Percentiles rank a stretch among this genome's conserved stretches.
Evolutionary conservation across 176 grass and related monocot genomes (phyloP).

Genomic region (maize (Zea mays)): DNA sequence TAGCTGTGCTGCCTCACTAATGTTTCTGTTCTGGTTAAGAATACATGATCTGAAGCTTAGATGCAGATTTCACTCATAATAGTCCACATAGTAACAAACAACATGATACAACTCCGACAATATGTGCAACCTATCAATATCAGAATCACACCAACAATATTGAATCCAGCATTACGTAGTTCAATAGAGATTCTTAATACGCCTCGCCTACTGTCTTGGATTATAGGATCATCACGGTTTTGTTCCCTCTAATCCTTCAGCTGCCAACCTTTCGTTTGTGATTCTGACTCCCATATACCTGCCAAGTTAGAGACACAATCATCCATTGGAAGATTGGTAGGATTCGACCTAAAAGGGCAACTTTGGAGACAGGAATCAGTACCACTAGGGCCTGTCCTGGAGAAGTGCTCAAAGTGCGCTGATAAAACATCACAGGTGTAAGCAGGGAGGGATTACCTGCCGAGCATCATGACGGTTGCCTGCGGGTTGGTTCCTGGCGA

Average conservation of each 20-base stretch:
- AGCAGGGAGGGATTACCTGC: constrained; percentile 50
- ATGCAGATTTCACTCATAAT: not conserved
- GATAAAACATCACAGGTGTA: constrained; percentile 24
- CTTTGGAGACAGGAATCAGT: constrained; percentile 17
- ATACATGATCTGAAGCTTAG: not conserved
- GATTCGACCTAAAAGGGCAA: constrained; percentile 38
- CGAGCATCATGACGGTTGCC: constrained; percentile 93
- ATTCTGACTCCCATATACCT: constrained; percentile 86
- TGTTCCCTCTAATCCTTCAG: constrained; percentile 11
- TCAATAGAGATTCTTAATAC: not conserved
- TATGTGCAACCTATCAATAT: constrained; percentile 22
- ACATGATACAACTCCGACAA: not conserved
- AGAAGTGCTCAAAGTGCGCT: constrained; percentile 32
- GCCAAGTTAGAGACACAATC: constrained; percentile 40
- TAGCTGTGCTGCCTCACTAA: not conserved
- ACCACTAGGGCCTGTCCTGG: constrained; percentile 44
- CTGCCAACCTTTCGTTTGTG: constrained; percentile 50
- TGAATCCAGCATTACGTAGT: constrained; percentile 13
- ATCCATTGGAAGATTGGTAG: constrained; percentile 7
- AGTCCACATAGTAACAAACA: not conserved
- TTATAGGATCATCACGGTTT: constrained; percentile 8
- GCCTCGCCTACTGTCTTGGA: not conserved
- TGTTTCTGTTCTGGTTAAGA: not conserved
- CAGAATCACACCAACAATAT: not conserved
- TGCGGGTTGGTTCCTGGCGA: constrained; percentile 91